Base-by-base conservation (phyloP, 1,139 yeast species). In the Sugiyamaella neomexicana region DNA sequence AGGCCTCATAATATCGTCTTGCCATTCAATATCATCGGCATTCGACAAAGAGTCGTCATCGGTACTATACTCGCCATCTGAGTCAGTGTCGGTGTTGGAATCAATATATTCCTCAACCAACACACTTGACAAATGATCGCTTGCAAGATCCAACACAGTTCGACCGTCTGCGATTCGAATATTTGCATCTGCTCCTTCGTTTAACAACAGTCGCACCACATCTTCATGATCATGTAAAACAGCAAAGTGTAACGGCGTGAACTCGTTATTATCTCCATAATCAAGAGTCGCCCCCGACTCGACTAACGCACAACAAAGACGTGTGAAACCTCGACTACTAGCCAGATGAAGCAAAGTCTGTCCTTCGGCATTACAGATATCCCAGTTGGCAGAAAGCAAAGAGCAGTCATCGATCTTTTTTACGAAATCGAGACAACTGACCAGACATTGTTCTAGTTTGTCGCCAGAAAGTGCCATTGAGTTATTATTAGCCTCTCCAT, bases 291-390 rank as follows among this genome's bases (percentile, higher is more conserved):
- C 87, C 6, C 96, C 96, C 62, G 83, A 84, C 44, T 81, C 81
- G 3, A 89, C 74, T 63, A 90, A 75, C 45, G 81, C 82, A 42
- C 79, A 74, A 36, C 81, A 79, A 58, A 90, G 74, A 40, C 75
- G 75, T 45, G 73, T 68, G 62, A 87, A 85, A 23, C 89, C 89
- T 69, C 83, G 82, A 57, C 85, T 69, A 13, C 90, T 79, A 1
- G 96, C 86, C 59, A 90, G 76, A 70, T 90, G 97, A 52, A 90
- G 73, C 74, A 89, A 76, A 0, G 93, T 83, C 67, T 90, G 96
- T 12, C 96, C 95, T 65, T 86, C 86, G 23, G 69, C 64, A 58
- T 89, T 89, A 62, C 88, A 78, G 58, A 87, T 75, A 36, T 87
- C 88, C 85, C 93, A 82, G 66, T 89, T 86, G 13, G 86, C 84